These are phyloP conservation scores for Hyphopichia khmerensis DNA, from an alignment of 1,139 yeast genomes.

Conservation along the genomic window DNA sequence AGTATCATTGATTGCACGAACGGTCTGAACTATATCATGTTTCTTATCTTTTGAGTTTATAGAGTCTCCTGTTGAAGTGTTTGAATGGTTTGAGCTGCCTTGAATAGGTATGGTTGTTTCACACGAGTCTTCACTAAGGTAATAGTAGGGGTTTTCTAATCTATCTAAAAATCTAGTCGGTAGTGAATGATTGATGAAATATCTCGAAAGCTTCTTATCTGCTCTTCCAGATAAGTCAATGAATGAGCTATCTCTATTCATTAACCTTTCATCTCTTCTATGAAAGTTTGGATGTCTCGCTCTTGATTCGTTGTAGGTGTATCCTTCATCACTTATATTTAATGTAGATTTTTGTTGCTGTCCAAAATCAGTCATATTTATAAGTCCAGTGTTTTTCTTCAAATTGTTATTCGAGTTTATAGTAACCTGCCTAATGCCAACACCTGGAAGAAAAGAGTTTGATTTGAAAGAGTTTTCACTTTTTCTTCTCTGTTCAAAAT, in stretches of 20 bases:
- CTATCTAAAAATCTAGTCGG: conserved; percentile 7
- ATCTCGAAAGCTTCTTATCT: conserved; percentile 11
- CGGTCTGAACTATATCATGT: not conserved
- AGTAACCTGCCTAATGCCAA: too few species aligned
- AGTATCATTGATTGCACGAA: not conserved
- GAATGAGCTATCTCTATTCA: conserved; percentile 4
- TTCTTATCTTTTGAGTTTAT: not conserved
- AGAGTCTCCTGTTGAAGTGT: not conserved
- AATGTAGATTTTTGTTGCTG: too few species aligned
- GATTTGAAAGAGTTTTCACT: too few species aligned
- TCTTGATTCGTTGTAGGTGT: not conserved
- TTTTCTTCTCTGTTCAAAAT: too few species aligned
- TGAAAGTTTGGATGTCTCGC: conserved; percentile 14
- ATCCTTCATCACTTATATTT: not conserved
- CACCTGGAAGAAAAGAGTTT: too few species aligned
- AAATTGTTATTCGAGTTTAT: too few species aligned
- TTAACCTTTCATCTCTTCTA: conserved; percentile 10
- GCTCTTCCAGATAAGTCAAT: conserved; percentile 12
- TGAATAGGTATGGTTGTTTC: not conserved
- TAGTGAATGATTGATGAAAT: conserved; percentile 9
- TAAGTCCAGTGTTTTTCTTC: too few species aligned
- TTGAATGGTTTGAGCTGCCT: not conserved
- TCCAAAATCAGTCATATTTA: too few species aligned
- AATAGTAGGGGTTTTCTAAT: conserved; percentile 14
- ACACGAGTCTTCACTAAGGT: conserved; percentile 4